These are phyloP conservation scores for Angomonas ambiguus DNA, from an alignment of 208 protist species.

Conservation along the genomic window DNA sequence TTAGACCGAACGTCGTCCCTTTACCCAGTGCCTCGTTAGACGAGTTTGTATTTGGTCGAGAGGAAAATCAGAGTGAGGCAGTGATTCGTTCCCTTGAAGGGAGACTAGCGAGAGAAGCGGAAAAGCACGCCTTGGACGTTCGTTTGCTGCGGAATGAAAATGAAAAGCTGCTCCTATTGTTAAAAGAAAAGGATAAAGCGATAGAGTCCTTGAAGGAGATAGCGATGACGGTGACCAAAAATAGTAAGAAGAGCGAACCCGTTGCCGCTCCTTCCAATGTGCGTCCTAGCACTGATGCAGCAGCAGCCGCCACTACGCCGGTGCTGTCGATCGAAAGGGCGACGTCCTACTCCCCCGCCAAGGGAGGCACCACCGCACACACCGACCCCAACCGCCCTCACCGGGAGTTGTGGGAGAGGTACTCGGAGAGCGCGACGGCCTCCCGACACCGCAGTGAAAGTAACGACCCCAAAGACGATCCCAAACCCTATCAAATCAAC, in stretches of 20 bases:
- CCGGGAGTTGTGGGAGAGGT: not conserved
- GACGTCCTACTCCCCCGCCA: not conserved
- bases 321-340: not conserved
- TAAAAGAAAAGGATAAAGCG: constrained; percentile 1
- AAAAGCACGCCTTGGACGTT: not conserved
- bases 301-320: not conserved
- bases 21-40: not conserved
- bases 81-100: not conserved
- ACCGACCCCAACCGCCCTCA: not conserved
- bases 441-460: not conserved
- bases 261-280: not conserved
- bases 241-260: not conserved
- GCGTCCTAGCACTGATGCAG: not conserved
- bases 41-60: not conserved
- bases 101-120: not conserved
- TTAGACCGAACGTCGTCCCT: not conserved
- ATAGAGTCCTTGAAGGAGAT: not conserved
- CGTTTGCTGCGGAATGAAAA: not conserved
- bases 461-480: not conserved
- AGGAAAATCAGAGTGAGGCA: not conserved
- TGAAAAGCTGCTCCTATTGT: not conserved
- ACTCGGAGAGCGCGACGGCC: not conserved
- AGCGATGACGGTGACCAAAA: not conserved
- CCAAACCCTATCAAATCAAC: not conserved
- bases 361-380: no score